These are phyloP conservation scores for Calocera cornea DNA, from an alignment of 768 basidiomycete genomes.

Conservation along the genomic window DNA sequence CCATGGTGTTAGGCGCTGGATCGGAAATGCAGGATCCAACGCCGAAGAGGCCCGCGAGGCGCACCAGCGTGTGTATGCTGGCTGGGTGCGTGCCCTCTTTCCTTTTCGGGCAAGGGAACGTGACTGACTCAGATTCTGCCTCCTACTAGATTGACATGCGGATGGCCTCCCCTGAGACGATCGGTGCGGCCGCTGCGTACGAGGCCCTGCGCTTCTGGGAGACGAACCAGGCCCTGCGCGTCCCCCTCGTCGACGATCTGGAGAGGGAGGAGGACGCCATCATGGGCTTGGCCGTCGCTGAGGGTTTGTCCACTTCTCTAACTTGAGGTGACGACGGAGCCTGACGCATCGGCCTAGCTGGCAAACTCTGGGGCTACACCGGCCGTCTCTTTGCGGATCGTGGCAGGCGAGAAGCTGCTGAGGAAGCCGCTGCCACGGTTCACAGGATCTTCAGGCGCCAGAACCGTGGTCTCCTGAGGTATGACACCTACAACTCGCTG, in stretches of 20 bases:
- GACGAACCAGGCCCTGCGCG: neutral
- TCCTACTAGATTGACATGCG: neutral
- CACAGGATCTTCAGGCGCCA: neutral
- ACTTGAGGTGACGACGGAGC: neutral
- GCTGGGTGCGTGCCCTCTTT: neutral
- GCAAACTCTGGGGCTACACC: slow-evolving; percentile 3
- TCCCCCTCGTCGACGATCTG: neutral
- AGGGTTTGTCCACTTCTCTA: neutral
- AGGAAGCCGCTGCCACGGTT: neutral
- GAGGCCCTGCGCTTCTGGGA: slow-evolving; percentile 3
- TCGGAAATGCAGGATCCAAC: slow-evolving; percentile 4
- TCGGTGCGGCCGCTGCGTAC: neutral
- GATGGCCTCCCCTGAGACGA: neutral
- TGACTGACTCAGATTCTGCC: neutral
- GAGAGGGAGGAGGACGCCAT: slow-evolving; percentile 1
- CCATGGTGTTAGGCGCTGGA: neutral
- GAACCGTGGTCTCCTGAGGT: neutral
- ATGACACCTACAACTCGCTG: slow-evolving; percentile 2
- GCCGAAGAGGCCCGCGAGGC: slow-evolving; percentile 1
- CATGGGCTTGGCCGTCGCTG: neutral
- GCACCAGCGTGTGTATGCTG: neutral
- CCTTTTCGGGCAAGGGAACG: neutral
- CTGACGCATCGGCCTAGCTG: neutral
- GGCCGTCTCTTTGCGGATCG: neutral
- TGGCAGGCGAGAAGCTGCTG: neutral